Percentiles rank a stretch among this genome's conserved stretches.
phyloP scores from a whole-genome alignment of 306 rosid species.

The Lathyrus sativus region DNA sequence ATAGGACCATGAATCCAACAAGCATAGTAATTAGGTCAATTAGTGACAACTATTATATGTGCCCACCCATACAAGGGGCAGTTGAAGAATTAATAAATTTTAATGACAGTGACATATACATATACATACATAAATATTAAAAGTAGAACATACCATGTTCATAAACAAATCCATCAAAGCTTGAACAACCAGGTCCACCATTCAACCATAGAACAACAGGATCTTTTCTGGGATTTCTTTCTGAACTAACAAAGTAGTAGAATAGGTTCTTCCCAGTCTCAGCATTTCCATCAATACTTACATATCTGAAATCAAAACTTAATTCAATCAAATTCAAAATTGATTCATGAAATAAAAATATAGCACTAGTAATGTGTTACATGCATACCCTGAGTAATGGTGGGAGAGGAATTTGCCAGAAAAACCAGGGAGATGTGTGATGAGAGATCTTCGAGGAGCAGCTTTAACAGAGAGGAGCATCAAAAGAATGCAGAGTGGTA shows the following conservation, averaged over 20 bases:
- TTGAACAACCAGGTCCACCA: conserved; percentile 95
- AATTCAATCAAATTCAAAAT: background rate
- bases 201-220: conserved; percentile 89
- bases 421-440: conserved; percentile 45
- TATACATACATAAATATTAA: background rate
- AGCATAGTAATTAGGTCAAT: conserved; percentile 14
- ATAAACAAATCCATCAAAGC: conserved; percentile 84
- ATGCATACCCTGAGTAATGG: conserved; percentile 46
- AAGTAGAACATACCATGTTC: conserved; percentile 61
- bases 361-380: background rate
- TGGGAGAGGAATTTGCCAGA: conserved; percentile 34
- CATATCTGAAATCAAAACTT: conserved; percentile 34
- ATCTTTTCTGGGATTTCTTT: conserved; percentile 63
- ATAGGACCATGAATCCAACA: conserved; percentile 1
- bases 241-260: conserved; percentile 76
- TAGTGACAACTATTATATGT: conserved; percentile 18
- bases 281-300: conserved; percentile 40
- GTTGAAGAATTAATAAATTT: conserved; percentile 32
- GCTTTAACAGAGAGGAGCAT: conserved; percentile 33
- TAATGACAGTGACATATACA: conserved; percentile 19
- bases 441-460: conserved; percentile 34
- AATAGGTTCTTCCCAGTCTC: conserved; percentile 65
- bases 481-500: conserved; percentile 24
- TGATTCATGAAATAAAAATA: background rate
- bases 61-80: background rate